Evolutionary conservation across 2,329 filamentous ascomycete genomes (phyloP), one percentile per base, ranked within the genome.

Genomic region (Botryotinia convoluta): DNA sequence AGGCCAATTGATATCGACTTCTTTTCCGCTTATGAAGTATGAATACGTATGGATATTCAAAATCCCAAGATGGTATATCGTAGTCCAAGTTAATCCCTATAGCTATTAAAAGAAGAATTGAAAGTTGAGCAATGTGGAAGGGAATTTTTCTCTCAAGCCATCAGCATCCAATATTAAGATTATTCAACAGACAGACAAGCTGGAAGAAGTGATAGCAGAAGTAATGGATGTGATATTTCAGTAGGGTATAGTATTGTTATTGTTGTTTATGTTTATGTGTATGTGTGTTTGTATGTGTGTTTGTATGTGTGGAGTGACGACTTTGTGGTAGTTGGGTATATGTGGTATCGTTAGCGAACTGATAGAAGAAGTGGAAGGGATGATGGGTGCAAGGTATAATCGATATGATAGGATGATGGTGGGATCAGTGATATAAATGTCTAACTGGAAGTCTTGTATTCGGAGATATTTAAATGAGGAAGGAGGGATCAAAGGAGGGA

Each of bases 121-220:
- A 69, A 61, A 42, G 32, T 35, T 61, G 68, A 45, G 68, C 37
- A 45, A 61, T 70, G 54, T 26, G 51, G 20, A 44, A 45, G 29
- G 3, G 57, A 18, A 22, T 44, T 14, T 42, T 57, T 5, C 20
- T 14, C 10, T 29, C 67, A 45, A 61, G 54, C 68, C 68, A 45
- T 20, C 67, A 69, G 48, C 51, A 61, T 61, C 42, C 54, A 45
- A 37, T 18, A 70, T 61, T 60, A 70, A 44, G 51, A 69, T 69
- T 69, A 59, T 51, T 37, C 64, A 67, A 51, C 26, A n/a, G 44
- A 35, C 16, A 10, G 12, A 18, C 61, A 32, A 64, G 39, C 39
- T 45, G 61, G 39, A 45, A 29, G 45, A 54, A 37, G 45, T 4
- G 35, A 37, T 42, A 42, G 51, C 37, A 37, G 6, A 57, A 57